Evolutionary conservation across 352 stramenopile species (phyloP).

Genomic region (Pythium phragmitis): DNA sequence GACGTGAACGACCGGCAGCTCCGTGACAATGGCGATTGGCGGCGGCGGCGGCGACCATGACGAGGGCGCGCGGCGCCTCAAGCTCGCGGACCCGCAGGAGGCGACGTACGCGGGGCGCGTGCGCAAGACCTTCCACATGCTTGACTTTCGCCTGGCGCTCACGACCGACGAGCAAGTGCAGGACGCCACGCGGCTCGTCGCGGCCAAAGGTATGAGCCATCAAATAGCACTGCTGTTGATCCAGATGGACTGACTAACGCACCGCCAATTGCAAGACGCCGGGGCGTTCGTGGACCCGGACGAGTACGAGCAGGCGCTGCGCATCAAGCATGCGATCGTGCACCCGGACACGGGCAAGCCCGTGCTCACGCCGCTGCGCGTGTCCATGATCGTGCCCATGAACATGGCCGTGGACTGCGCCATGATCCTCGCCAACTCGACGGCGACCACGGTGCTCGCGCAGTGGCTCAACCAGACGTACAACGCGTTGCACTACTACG

Average conservation of each 20-base stretch:
- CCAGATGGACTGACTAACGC: background rate
- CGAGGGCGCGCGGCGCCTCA: constrained; percentile 38
- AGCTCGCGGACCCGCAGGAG: constrained; percentile 73
- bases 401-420: constrained; percentile 80
- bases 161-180: constrained; percentile 49
- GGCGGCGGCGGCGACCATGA: constrained; percentile 15
- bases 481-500: constrained; percentile 90
- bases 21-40: constrained; percentile 24
- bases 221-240: background rate
- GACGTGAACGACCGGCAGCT: background rate
- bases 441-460: constrained; percentile 62
- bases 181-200: constrained; percentile 46
- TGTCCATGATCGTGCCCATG: constrained; percentile 88
- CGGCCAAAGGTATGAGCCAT: constrained; percentile 30
- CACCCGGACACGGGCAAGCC: constrained; percentile 70
- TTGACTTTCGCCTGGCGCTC: constrained; percentile 80
- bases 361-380: constrained; percentile 68
- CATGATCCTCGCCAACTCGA: constrained; percentile 78
- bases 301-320: constrained; percentile 47
- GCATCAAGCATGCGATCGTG: constrained; percentile 72
- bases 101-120: constrained; percentile 76
- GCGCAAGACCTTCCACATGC: constrained; percentile 79
- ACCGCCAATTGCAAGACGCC: constrained; percentile 7
- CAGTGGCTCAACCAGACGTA: constrained; percentile 91
- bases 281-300: constrained; percentile 39